Base-by-base conservation (phyloP, 495 filamentous ascomycete species). In the Talaromyces borbonicus region DNA sequence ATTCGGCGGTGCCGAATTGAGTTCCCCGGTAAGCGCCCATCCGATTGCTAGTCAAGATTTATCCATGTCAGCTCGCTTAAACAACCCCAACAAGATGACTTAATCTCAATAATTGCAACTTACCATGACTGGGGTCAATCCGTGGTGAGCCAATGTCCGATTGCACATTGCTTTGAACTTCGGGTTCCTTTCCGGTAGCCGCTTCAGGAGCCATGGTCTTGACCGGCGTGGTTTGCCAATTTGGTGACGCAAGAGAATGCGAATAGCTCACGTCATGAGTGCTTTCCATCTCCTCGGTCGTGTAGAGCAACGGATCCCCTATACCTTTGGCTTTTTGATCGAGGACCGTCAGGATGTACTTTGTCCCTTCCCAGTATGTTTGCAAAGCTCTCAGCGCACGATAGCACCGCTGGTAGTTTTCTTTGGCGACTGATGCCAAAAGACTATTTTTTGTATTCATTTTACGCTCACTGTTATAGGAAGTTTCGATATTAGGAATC, bases 301-400 rank as follows among this genome's bases (percentile, higher is more conserved):
- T 85, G 52, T 83, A 90, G 1, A 87, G 76, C 43, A 90, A 74
- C 9, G 84, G 86, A 56, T 93, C 84, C 51, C 81, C 82, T 40
- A 87, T 84, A 12, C 87, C 87, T 54, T 87, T 85, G 11, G 84
- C 81, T 57, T 88, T 90, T 52, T 90, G 85, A 56, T 93, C 84
- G n/a, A 93, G 62, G 1, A 85, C 84, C 1, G 81, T 87, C 15
- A 93, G 65, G 29, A 93, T 93, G 59, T 93, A 93, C 41, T 79
- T 77, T n/a, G 85, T 82, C 1, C 87, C 87, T 44, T 81, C 80
- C 87, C 87, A 93, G 56, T 89, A 89, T 2, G 74, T 69, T 46
- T 89, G 78, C 24, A 90, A 64, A 40, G 83, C 77, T 52, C 85
- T 78, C 15, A 93, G 57, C 2, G 85, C 83, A 55, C 87, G 84